phyloP scores from a whole-genome alignment of 345 rosid species.

The Dimocarpus longan region DNA sequence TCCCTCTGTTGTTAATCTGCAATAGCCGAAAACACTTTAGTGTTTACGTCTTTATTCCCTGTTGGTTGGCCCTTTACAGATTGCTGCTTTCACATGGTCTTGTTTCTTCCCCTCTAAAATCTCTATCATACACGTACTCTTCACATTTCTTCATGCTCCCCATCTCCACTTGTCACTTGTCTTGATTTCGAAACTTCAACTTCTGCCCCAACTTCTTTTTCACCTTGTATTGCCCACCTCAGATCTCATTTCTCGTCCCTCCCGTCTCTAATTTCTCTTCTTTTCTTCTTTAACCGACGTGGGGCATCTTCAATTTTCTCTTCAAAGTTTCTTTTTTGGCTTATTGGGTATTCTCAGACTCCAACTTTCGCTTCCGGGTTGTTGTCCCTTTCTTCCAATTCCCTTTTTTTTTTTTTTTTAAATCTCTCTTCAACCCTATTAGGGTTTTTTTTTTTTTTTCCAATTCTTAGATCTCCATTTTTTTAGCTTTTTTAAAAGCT shows the following conservation, averaged over 20 bases:
- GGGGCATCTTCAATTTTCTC: neutral
- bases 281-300: neutral
- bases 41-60: slow-evolving; percentile 8
- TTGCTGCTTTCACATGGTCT: slow-evolving; percentile 14
- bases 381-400: neutral
- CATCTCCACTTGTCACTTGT: neutral
- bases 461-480: neutral
- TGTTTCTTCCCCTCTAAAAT: neutral
- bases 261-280: too few species aligned
- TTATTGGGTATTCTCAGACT: neutral
- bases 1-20: neutral
- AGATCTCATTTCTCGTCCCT: too few species aligned
- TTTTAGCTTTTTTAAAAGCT: neutral
- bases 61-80: neutral
- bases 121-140: neutral
- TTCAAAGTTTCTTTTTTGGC: neutral
- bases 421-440: neutral
- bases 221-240: neutral
- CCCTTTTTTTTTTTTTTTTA: neutral
- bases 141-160: neutral
- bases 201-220: neutral
- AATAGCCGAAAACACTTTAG: neutral
- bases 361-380: neutral
- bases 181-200: neutral
- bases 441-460: neutral